Evolutionary conservation across 768 basidiomycete species (phyloP), one percentile per base, ranked within the genome.

Genomic region (Podaxis pistillaris): DNA sequence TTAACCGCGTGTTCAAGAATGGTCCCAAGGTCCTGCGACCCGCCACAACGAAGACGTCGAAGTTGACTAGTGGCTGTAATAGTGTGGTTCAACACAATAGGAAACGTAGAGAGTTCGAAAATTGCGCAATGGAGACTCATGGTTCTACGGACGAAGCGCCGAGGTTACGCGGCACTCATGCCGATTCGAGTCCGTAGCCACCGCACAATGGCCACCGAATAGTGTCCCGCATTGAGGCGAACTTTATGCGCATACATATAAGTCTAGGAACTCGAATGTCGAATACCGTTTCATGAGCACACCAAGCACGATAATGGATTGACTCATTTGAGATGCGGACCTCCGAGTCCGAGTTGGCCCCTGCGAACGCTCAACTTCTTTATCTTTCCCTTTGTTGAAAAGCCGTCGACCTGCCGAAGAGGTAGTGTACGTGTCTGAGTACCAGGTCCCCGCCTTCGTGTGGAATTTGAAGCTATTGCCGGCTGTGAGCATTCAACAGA

Each of bases 201-300:
- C 36, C 58, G 36, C 58, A 47, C 33, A 38, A 24, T 15, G 37
- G 19, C 58, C 22, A 37, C 19, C 30, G 13, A 33, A 4, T 2
- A 38, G 30, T 37, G 1, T 12, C 11, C 30, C 53, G 53, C 36
- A 37, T 54, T 54, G 36, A 17, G 19, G 30, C 33, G 49, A 51
- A 50, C 13, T 24, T 59, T n/a, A 59, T 50, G 58, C 36, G 58
- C n/a, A 50, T n/a, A 59, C 24, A 37, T n/a, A 19, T 33, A 33
- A 33, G 30, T 17, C 11, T 30, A 54, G 53, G 36, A n/a, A 33
- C 36, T 19, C 36, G 52, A 11, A 56, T 36, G 19, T 9, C 36
- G 36, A 55, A 22, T 15, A 38, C 36, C n/a, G 54, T 8, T 38
- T 38, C 40, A 38, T 9, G 22, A 36, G n/a, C 13, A 24, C 12